Conservation (phyloP, 495 filamentous ascomycete genomes). For the Arthonia radiata region DNA sequence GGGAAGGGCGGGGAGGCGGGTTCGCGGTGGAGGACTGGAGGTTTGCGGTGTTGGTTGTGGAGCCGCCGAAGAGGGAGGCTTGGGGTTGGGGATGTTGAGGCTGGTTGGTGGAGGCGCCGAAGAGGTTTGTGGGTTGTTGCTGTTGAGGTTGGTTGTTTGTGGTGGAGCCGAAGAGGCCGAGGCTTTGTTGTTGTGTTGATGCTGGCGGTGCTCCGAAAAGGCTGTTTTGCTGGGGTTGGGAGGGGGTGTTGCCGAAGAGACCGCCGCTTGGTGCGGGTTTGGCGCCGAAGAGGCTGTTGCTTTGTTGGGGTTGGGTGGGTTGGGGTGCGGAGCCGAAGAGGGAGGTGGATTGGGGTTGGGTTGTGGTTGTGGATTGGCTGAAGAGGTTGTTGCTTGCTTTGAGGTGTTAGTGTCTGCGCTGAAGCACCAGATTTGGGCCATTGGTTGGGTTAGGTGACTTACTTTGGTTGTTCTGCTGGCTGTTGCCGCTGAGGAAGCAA, state of each 20-base stretch:
- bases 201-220: too few relatives aligned
- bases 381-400: background rate
- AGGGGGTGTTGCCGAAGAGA: conserved; percentile 13
- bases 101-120: conserved; percentile 8
- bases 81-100: conserved; percentile 7
- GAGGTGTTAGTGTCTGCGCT: too few relatives aligned
- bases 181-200: conserved; percentile 5
- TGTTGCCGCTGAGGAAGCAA: too few relatives aligned
- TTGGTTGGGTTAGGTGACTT: too few relatives aligned
- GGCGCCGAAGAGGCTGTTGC: conserved; percentile 18
- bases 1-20: too few relatives aligned
- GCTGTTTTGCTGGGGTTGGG: conserved; percentile 6
- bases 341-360: conserved; percentile 5
- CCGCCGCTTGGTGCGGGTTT: conserved; percentile 10
- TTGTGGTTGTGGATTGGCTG: conserved; percentile 10
- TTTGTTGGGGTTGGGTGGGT: conserved; percentile 7
- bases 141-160: conserved; percentile 7
- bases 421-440: too few relatives aligned
- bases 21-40: too few relatives aligned
- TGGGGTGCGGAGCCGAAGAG: conserved; percentile 6
- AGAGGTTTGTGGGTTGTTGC: too few relatives aligned
- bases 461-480: too few relatives aligned
- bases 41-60: too few relatives aligned
- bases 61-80: conserved; percentile 4
- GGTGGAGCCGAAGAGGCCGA: conserved; percentile 12